Evolutionary conservation across 148 eudicot species (phyloP).

Genomic region (Heliosperma pusillum): DNA sequence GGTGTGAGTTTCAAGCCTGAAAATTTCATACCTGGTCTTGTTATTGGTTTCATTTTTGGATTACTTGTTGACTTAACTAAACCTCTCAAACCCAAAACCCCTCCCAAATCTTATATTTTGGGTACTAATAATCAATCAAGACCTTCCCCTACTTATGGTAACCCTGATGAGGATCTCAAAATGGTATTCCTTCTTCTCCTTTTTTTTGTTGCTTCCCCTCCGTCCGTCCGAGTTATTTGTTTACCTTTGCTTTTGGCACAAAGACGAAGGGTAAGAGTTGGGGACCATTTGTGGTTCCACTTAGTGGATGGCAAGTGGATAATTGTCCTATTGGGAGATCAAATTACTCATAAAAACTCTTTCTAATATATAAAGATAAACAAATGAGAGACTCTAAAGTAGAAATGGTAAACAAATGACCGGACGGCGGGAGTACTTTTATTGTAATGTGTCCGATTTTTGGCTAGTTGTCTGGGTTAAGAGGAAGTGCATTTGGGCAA

Average conservation of each 20-base stretch:
- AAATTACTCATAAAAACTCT: too few relatives aligned
- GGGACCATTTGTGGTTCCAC: too few relatives aligned
- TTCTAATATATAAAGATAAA: too few relatives aligned
- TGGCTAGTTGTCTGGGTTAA: neutral
- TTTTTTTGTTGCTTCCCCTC: too few relatives aligned
- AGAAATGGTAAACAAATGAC: too few relatives aligned
- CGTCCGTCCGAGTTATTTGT: too few relatives aligned
- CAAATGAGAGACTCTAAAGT: too few relatives aligned
- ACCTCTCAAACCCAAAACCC: slow-evolving; percentile 28
- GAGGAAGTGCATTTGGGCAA: neutral
- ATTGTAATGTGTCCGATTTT: neutral
- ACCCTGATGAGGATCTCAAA: slow-evolving; percentile 64
- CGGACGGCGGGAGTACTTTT: too few relatives aligned
- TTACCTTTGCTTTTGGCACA: too few relatives aligned
- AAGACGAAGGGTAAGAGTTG: too few relatives aligned
- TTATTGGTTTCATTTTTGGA: slow-evolving; percentile 80
- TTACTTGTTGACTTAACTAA: slow-evolving; percentile 64
- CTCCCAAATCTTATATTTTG: slow-evolving; percentile 25
- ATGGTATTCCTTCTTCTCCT: slow-evolving; percentile 41
- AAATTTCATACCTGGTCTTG: slow-evolving; percentile 84
- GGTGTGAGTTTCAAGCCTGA: slow-evolving; percentile 76
- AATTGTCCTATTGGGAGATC: too few relatives aligned
- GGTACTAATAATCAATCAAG: slow-evolving; percentile 25
- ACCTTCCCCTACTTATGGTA: slow-evolving; percentile 25
- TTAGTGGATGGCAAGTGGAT: too few relatives aligned